These are phyloP conservation scores for Lepidium didymum DNA, from an alignment of 345 rosid species.

Conservation along the genomic window DNA sequence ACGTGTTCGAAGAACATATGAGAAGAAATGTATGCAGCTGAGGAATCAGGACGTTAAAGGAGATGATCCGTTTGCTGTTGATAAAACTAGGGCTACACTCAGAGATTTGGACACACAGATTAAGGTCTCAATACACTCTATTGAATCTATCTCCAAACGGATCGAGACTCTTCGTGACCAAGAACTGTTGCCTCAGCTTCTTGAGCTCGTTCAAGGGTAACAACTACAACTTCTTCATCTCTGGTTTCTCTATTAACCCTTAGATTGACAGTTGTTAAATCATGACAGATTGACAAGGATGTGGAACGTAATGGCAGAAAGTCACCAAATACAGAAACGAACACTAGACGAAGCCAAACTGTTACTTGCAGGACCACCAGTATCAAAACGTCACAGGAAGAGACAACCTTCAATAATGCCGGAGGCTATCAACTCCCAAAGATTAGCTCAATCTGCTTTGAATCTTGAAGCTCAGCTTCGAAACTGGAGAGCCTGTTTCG, in stretches of 20 bases:
- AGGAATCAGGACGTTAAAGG: slow-evolving; percentile 82
- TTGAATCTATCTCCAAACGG: slow-evolving; percentile 84
- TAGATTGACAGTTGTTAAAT: background rate
- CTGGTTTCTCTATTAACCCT: background rate
- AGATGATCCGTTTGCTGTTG: slow-evolving; percentile 59
- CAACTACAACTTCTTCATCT: background rate
- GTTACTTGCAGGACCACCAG: slow-evolving; percentile 73
- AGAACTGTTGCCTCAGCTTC: slow-evolving; percentile 92
- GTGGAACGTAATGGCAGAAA: slow-evolving; percentile 97
- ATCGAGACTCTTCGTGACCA: slow-evolving; percentile 86
- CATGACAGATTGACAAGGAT: slow-evolving; percentile 58
- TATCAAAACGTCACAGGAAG: slow-evolving; percentile 57
- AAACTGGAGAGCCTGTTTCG: slow-evolving; percentile 85
- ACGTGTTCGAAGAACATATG: slow-evolving; percentile 69
- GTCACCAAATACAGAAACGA: slow-evolving; percentile 76
- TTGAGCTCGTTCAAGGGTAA: slow-evolving; percentile 87
- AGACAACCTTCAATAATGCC: slow-evolving; percentile 41
- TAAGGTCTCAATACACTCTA: slow-evolving; percentile 77
- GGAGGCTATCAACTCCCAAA: slow-evolving; percentile 51
- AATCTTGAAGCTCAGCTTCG: slow-evolving; percentile 76
- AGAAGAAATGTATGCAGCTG: slow-evolving; percentile 72
- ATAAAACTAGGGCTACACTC: slow-evolving; percentile 65
- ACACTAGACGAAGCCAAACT: slow-evolving; percentile 85
- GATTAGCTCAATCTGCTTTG: slow-evolving; percentile 63
- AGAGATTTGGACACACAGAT: slow-evolving; percentile 79